phyloP scores from a whole-genome alignment of 225 moss, liverwort and hornwort genomes.

The Physcomitrellopsis africana region DNA sequence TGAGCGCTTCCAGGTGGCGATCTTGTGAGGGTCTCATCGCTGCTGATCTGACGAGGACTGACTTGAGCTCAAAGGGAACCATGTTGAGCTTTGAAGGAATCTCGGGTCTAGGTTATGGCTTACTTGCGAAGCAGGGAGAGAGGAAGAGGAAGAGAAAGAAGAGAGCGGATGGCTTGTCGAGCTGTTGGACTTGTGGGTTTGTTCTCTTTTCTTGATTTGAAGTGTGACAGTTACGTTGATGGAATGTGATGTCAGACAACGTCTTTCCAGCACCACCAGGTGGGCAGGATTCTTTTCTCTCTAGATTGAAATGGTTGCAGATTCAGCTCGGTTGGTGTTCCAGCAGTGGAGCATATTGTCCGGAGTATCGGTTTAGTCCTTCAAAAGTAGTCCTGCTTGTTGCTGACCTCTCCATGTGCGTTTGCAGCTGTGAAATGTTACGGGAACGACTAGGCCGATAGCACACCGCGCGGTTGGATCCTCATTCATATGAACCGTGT shows the following conservation, averaged over 20 bases:
- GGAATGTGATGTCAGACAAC: conserved; percentile 75
- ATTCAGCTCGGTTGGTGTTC: neutral
- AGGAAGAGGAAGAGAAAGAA: neutral
- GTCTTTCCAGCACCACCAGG: conserved; percentile 79
- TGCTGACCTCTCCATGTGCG: conserved; percentile 20
- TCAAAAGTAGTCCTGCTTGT: conserved; percentile 1
- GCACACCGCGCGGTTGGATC: conserved; percentile 57
- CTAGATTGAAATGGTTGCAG: neutral
- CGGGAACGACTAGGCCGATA: conserved; percentile 39
- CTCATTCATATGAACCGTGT: conserved; percentile 89
- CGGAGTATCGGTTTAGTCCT: neutral
- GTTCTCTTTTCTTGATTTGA: neutral
- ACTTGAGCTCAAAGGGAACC: no score
- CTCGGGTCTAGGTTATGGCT: neutral
- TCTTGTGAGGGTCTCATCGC: no score
- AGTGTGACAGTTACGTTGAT: conserved; percentile 33
- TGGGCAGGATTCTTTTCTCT: neutral
- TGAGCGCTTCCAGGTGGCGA: no score
- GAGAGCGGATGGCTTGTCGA: conserved; percentile 13
- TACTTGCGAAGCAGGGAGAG: neutral
- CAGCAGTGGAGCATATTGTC: neutral
- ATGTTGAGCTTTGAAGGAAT: no score
- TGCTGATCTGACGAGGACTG: no score
- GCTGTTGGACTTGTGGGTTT: neutral
- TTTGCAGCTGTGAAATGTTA: conserved; percentile 67